Evolutionary conservation across 1,284 basidiomycete genomes (phyloP), one percentile per base, ranked within the genome.

Genomic region (Leccinum griseonigrum): DNA sequence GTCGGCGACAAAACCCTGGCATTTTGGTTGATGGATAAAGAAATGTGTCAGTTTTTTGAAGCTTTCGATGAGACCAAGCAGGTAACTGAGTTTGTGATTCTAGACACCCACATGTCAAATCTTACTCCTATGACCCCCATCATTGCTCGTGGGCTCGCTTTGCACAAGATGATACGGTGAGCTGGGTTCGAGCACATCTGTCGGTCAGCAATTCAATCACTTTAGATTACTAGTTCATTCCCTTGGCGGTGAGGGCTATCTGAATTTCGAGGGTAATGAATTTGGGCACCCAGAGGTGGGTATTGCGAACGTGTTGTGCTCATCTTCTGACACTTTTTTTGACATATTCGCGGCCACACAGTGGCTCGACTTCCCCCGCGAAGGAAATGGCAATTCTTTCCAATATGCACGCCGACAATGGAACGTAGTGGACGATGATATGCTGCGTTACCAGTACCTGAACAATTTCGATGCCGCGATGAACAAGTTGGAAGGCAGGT

Each of bases 21-120:
- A 1, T 99, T 99, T 78, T 99, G 97, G 97, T 77, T 99, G 60
- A 99, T 99, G 97, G 97, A 99, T 78, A 97, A 97, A 79, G 97
- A 98, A 76, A 99, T 99, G 97, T 96, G 92, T 94, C 80, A 66
- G 68, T 51, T 31, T 48, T 22, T 50, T 55, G 6, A 43, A 43
- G 83, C 63, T 5, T 22, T 51, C 22, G 16, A 53, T 28, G n/a
- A 56, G 52, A 48, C 63, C 16, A 5, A 38, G 18, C 29, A 7
- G 3, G 16, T 64, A 71, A 71, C 66, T 74, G 76, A 57, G 74
- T 73, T 71, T 79, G 79, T 73, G 57, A 56, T 46, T 3, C 67
- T 90, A 71, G 94, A 98, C 76, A 96, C 95, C 10, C 84, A 95
- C 78, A 99, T 99, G 97, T 97, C 94, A 28, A 92, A 97, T 73